Evolutionary conservation across 208 protist species (phyloP), one percentile per base, ranked within the genome.

Genomic region (Crithidia bombi): DNA sequence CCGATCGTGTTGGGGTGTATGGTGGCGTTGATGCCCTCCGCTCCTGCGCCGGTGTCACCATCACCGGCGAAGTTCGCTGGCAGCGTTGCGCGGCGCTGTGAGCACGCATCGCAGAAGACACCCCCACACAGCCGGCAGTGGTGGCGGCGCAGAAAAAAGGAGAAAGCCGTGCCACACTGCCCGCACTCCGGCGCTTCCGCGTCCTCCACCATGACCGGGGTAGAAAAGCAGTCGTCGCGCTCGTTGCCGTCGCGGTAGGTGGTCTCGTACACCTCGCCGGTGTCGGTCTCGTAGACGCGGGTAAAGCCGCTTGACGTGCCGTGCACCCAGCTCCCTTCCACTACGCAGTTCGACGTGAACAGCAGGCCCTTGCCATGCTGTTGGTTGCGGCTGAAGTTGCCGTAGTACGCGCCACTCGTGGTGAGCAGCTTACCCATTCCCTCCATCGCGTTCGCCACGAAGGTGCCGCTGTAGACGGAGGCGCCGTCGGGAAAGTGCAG

Each of bases 111-210:
- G 69, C 96, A 98, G 62, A 95, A 91, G 11, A 98, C 77, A 17
- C 91, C 65, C 2, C 96, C 96, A 74, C 96, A 98, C 25, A 97
- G 65, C 26, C 96, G 89, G 78, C 96, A 98, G 74, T 98, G 96
- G 72, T 96, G 91, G 6, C 90, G 87, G 15, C 91, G 86, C 2
- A 89, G 73, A 51, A 98, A 93, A 21, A 97, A 70, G 26, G 65
- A 81, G 73, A 98, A 98, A 23, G 75, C 36, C 0, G 59, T 68
- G 49, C 69, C 50, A 71, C 96, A 98, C 56, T 93, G 73, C 30
- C 76, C 83, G 71, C 96, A 98, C 44, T 65, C 59, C 11, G 59
- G 43, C 2, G 69, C 68, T 19, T 86, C 72, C 11, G 55, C 55
- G 79, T 98, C 94, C 25, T 90, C 77, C 43, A 91, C 71, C 85